These are phyloP conservation scores for Umbellularia californica DNA, from an alignment of 164 flowering plant genomes.

Conservation along the genomic window DNA sequence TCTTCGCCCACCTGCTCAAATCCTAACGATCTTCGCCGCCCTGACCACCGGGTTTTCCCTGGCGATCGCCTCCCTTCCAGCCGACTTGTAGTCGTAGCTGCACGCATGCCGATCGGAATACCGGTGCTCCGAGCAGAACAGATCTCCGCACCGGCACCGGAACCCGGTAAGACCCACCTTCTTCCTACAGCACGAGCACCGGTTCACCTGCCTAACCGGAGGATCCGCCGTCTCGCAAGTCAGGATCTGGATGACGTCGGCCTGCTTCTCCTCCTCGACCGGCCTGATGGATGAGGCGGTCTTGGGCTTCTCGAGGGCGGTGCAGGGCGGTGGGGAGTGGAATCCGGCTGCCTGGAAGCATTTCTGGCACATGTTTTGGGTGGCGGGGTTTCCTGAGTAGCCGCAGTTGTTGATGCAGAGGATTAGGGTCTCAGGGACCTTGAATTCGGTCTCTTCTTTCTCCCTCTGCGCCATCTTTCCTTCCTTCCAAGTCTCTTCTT, in stretches of 20 bases:
- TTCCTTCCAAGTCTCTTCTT: not conserved
- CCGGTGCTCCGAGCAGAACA: slow-evolving; percentile 43
- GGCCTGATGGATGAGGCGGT: slow-evolving; percentile 10
- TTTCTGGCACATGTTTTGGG: slow-evolving; percentile 30
- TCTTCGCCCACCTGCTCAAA: slow-evolving; percentile 41
- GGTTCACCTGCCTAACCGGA: slow-evolving; percentile 22
- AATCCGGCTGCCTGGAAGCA: slow-evolving; percentile 24
- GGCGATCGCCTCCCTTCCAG: slow-evolving; percentile 39
- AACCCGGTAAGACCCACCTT: slow-evolving; percentile 46
- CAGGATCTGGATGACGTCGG: not conserved
- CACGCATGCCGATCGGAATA: slow-evolving; percentile 43
- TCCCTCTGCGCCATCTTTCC: slow-evolving; percentile 28
- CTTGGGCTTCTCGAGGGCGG: slow-evolving; percentile 6
- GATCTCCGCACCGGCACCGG: slow-evolving; percentile 47
- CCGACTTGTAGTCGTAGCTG: slow-evolving; percentile 36
- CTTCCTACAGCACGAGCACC: slow-evolving; percentile 41
- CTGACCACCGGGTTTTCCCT: slow-evolving; percentile 46
- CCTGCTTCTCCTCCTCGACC: slow-evolving; percentile 6
- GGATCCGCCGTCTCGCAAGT: not conserved
- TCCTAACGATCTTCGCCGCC: slow-evolving; percentile 39
- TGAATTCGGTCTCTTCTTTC: slow-evolving; percentile 35
- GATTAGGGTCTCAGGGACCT: slow-evolving; percentile 25
- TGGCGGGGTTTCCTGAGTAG: slow-evolving; percentile 27
- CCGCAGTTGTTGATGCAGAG: slow-evolving; percentile 33
- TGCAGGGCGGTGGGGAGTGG: slow-evolving; percentile 9